These are phyloP conservation scores for Plectosphaerella cucumerina DNA, from an alignment of 2,329 filamentous ascomycete species.

Conservation along the genomic window DNA sequence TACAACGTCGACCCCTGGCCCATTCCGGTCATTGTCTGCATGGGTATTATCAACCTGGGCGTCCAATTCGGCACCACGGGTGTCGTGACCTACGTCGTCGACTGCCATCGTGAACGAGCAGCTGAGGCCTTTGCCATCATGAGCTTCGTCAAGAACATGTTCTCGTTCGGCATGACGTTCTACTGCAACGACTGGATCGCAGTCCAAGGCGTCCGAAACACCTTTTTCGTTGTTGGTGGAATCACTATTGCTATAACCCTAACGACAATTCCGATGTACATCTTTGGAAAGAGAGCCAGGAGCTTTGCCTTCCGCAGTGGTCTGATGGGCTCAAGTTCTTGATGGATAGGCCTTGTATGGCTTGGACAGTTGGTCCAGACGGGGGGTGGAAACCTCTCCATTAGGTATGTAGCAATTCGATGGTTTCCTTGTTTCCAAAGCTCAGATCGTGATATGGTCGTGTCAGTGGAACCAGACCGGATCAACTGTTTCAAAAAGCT, in stretches of 20 bases:
- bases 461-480: no score
- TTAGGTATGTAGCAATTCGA: no score
- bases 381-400: no score
- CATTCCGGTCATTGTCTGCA: slow-evolving; percentile 26
- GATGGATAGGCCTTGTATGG: no score
- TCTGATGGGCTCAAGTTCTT: no score
- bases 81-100: slow-evolving; percentile 30
- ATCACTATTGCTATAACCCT: no score
- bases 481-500: no score
- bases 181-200: slow-evolving; percentile 34
- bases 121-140: slow-evolving; percentile 32
- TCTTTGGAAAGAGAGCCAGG: slow-evolving; percentile 10
- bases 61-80: slow-evolving; percentile 31
- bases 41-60: slow-evolving; percentile 25
- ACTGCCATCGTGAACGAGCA: slow-evolving; percentile 31
- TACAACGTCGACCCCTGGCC: slow-evolving; percentile 18
- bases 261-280: slow-evolving; percentile 8
- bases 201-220: slow-evolving; percentile 18
- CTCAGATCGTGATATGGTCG: no score
- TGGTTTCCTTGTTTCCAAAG: no score
- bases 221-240: no score
- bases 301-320: slow-evolving; percentile 1
- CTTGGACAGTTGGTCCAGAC: no score
- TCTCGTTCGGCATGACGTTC: slow-evolving; percentile 32
- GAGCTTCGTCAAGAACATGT: slow-evolving; percentile 34